Conservation (phyloP, 768 basidiomycete species). For the Lepiota subincarnata region DNA sequence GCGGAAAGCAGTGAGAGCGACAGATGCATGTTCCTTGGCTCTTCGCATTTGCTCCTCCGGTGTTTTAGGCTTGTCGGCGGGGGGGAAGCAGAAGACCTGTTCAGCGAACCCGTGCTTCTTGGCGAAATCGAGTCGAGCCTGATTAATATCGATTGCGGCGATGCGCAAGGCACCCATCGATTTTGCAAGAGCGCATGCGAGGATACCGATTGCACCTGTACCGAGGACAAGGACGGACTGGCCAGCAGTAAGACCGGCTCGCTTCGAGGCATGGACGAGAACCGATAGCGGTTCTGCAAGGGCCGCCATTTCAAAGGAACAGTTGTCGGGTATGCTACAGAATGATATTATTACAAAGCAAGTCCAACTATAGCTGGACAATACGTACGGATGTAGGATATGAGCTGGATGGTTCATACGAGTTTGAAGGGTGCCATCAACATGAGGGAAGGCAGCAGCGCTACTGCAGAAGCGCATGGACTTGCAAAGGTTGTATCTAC, state of each 20-base stretch:
- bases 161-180: slow-evolving; percentile 66
- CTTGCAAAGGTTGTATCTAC: slow-evolving; percentile 92
- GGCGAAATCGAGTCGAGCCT: slow-evolving; percentile 75
- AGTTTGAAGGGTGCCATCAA: slow-evolving; percentile 87
- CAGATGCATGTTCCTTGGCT: slow-evolving; percentile 54
- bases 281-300: slow-evolving; percentile 95
- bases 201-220: slow-evolving; percentile 89
- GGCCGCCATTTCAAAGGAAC: slow-evolving; percentile 77
- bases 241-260: slow-evolving; percentile 41
- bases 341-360: slow-evolving; percentile 2
- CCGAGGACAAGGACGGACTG: slow-evolving; percentile 86
- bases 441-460: slow-evolving; percentile 89
- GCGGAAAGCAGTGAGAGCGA: slow-evolving; percentile 51
- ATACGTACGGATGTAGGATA: slow-evolving; percentile 80
- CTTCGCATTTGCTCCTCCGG: slow-evolving; percentile 53
- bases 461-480: slow-evolving; percentile 85
- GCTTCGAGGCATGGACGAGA: slow-evolving; percentile 60
- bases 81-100: slow-evolving; percentile 55
- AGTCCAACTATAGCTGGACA: slow-evolving; percentile 7
- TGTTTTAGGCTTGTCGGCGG: slow-evolving; percentile 43
- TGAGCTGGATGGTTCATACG: slow-evolving; percentile 86
- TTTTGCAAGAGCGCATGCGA: slow-evolving; percentile 79
- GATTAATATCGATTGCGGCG: slow-evolving; percentile 84
- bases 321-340: slow-evolving; percentile 66
- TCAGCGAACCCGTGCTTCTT: slow-evolving; percentile 71